These are phyloP conservation scores for Agrostemma githago DNA, from an alignment of 148 eudicot species.

Conservation along the genomic window DNA sequence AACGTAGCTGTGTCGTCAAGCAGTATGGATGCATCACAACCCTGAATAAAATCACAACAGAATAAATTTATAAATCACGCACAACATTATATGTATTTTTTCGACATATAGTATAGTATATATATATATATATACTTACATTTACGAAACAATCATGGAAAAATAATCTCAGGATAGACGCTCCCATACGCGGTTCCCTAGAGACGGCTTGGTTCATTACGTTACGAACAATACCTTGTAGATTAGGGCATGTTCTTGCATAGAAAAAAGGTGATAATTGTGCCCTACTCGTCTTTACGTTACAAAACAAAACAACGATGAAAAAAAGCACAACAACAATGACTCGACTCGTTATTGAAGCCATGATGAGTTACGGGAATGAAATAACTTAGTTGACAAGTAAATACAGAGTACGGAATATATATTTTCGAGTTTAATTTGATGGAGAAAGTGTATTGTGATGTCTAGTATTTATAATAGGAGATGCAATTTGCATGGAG, in stretches of 20 bases:
- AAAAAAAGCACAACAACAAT: no score
- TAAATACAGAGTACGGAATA: no score
- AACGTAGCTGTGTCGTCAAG: constrained; percentile 28
- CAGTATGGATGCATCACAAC: constrained; percentile 31
- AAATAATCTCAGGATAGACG: constrained; percentile 33
- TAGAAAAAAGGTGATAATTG: constrained; percentile 28
- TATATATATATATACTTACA: constrained; percentile 18
- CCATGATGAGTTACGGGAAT: no score
- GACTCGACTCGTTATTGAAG: no score
- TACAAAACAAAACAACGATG: not conserved
- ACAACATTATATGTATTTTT: no score
- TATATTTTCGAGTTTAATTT: not conserved
- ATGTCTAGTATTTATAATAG: not conserved
- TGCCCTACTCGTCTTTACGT: not conserved
- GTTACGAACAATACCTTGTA: constrained; percentile 17
- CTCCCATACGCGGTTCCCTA: constrained; percentile 27
- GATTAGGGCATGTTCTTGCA: constrained; percentile 25
- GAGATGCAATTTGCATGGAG: no score
- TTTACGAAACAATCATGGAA: constrained; percentile 43
- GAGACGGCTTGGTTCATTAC: constrained; percentile 24
- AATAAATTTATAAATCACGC: not conserved
- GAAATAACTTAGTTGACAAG: no score
- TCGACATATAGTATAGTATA: no score
- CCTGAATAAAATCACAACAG: constrained; percentile 7
- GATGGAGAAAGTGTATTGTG: no score